phyloP scores from a whole-genome alignment of 805 yeast species.

The Lipomyces oligophaga region DNA sequence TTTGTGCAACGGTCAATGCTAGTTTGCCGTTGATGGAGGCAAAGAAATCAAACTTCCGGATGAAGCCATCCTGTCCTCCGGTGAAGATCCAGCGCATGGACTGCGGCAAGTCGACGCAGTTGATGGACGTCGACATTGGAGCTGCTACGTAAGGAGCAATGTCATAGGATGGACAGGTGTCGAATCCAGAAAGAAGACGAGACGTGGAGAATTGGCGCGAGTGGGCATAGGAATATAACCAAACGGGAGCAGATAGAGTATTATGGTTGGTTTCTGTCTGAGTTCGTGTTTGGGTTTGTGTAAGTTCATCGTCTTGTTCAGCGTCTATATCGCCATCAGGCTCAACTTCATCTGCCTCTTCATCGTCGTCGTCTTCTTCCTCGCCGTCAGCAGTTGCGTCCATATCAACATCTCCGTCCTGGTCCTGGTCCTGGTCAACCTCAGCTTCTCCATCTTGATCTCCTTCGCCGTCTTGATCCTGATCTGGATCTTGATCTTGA shows the following conservation, averaged over 20 bases:
- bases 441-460: conserved; percentile 33
- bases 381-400: conserved; percentile 35
- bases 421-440: conserved; percentile 28
- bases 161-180: conserved; percentile 55
- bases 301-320: conserved; percentile 21
- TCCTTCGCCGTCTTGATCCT: conserved; percentile 36
- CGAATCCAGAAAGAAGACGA: conserved; percentile 44
- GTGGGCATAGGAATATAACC: conserved; percentile 31
- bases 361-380: conserved; percentile 34
- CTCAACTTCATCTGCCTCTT: conserved; percentile 20
- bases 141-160: conserved; percentile 84
- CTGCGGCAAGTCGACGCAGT: conserved; percentile 68
- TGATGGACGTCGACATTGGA: conserved; percentile 74
- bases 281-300: conserved; percentile 21
- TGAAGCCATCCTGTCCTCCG: conserved; percentile 95
- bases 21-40: conserved; percentile 82
- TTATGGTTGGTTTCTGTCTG: conserved; percentile 5
- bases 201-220: conserved; percentile 15
- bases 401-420: conserved; percentile 22
- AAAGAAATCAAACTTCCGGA: conserved; percentile 81
- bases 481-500: conserved; percentile 35
- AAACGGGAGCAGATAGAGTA: conserved; percentile 28
- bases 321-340: conserved; percentile 31
- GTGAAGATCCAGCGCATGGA: conserved; percentile 85
- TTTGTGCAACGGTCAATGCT: conserved; percentile 85